Conservation (phyloP, 129 eudicot genomes). For the Flaveria ramosissima region DNA sequence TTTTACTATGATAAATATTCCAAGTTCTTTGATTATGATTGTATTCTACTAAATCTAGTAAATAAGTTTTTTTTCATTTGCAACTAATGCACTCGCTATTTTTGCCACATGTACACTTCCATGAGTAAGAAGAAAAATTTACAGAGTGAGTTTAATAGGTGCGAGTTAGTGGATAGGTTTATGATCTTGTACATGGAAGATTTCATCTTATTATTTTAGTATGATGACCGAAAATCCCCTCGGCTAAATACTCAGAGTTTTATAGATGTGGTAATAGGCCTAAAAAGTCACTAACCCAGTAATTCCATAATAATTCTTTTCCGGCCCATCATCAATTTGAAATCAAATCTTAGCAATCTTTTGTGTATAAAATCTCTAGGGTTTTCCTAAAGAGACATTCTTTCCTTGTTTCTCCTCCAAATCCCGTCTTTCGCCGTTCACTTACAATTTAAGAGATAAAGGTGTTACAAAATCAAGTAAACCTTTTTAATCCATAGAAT, state of each 20-base stretch:
- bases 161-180: conserved; percentile 8
- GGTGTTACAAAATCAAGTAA: conserved; percentile 13
- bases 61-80: background rate
- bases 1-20: background rate
- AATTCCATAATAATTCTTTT: background rate
- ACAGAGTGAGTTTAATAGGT: conserved; percentile 8
- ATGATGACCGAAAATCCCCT: background rate
- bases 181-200: conserved; percentile 4
- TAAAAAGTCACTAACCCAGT: conserved; percentile 5
- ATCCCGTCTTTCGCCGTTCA: no score
- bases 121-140: background rate
- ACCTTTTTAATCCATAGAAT: background rate
- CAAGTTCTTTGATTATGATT: background rate
- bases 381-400: conserved; percentile 17
- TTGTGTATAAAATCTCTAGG: conserved; percentile 19
- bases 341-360: no score
- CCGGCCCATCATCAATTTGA: conserved; percentile 23
- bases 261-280: conserved; percentile 23
- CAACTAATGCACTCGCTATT: conserved; percentile 16
- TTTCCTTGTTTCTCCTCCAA: background rate
- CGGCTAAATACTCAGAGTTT: background rate
- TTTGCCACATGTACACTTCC: background rate
- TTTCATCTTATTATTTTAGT: background rate
- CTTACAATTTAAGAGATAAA: background rate
- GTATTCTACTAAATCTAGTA: background rate